A percentile compares a stretch with the other conserved stretches of the same genome.
These are phyloP conservation scores for Syzygium oleosum DNA, from an alignment of 345 rosid genomes.

Conservation along the genomic window DNA sequence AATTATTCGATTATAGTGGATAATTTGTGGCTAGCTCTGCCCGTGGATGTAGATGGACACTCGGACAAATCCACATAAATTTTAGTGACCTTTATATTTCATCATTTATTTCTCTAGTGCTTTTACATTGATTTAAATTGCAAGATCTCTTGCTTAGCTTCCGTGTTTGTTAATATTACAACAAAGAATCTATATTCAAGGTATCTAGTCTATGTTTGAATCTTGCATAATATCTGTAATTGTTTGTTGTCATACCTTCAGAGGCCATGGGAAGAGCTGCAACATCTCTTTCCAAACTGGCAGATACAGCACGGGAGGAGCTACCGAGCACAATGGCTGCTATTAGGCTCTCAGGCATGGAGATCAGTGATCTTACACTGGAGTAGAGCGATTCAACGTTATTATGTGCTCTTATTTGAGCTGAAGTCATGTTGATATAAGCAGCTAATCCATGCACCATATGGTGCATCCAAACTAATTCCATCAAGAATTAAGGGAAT, in stretches of 20 bases:
- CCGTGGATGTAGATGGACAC: no score
- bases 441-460: background rate
- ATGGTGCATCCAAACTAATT: background rate
- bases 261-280: constrained; percentile 84
- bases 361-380: constrained; percentile 81
- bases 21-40: no score
- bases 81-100: no score
- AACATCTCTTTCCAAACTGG: constrained; percentile 74
- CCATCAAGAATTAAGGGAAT: background rate
- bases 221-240: background rate
- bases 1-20: no score
- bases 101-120: no score
- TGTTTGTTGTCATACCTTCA: background rate
- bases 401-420: background rate
- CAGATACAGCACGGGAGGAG: constrained; percentile 79
- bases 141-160: no score
- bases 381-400: constrained; percentile 87
- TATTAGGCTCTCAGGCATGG: constrained; percentile 90
- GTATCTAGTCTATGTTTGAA: background rate
- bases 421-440: background rate
- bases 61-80: no score
- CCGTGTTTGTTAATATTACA: no score
- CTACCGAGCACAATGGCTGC: constrained; percentile 88
- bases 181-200: background rate
- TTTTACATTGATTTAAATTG: no score